A percentile compares a stretch with the other conserved stretches of the same genome.
These are phyloP conservation scores for Puccinia polysora DNA, from an alignment of 1,284 basidiomycete species.

Conservation along the genomic window DNA sequence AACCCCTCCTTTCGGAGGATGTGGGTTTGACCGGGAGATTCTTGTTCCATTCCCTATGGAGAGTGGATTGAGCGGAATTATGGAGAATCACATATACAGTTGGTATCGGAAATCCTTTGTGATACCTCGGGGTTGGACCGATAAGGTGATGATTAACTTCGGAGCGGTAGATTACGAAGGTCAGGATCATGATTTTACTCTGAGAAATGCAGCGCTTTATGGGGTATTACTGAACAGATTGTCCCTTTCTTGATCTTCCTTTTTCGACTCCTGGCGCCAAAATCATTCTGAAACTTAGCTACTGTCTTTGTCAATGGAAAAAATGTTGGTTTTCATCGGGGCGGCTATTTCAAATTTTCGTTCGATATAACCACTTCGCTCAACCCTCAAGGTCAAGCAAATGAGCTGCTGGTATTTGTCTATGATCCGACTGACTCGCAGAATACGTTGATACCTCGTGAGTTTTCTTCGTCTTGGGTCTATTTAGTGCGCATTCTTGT, in stretches of 20 bases:
- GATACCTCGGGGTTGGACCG: slow-evolving; percentile 10
- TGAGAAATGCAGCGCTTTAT: background rate
- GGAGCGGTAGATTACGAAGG: slow-evolving; percentile 43
- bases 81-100: slow-evolving; percentile 29
- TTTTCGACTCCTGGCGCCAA: background rate
- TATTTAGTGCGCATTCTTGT: too few relatives aligned
- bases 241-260: background rate
- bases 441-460: slow-evolving; percentile 17
- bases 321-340: slow-evolving; percentile 41
- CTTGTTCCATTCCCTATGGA: slow-evolving; percentile 38
- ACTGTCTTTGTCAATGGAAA: slow-evolving; percentile 44
- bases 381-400: slow-evolving; percentile 21
- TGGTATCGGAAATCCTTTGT: slow-evolving; percentile 37
- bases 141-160: slow-evolving; percentile 28
- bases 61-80: slow-evolving; percentile 38
- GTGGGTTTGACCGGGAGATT: slow-evolving; percentile 8
- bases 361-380: slow-evolving; percentile 37
- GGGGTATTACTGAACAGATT: background rate
- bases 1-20: slow-evolving; percentile 24
- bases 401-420: slow-evolving; percentile 44
- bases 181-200: background rate
- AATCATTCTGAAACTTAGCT: too few relatives aligned
- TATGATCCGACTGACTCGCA: slow-evolving; percentile 42
- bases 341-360: slow-evolving; percentile 42
- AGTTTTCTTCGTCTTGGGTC: slow-evolving; percentile 11